These are phyloP conservation scores for Fusarium azukiicola DNA, from an alignment of 2,329 filamentous ascomycete genomes.

Conservation along the genomic window DNA sequence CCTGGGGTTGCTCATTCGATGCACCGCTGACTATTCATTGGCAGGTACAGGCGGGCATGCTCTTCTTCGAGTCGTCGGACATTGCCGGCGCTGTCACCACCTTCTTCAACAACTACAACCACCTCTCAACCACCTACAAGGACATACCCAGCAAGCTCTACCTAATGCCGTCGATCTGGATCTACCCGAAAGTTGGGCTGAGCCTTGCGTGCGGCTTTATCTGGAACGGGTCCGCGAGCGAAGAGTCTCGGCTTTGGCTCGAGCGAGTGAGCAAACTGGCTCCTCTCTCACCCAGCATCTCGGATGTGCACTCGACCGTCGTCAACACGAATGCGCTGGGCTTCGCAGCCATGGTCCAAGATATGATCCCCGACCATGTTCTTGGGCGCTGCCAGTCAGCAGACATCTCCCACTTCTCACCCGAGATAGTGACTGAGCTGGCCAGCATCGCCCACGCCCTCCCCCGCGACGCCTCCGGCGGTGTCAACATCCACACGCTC, in stretches of 20 bases:
- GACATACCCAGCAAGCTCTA: slow-evolving; percentile 18
- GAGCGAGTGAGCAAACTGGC: slow-evolving; percentile 17
- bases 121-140: background rate
- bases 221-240: slow-evolving; percentile 25
- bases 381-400: slow-evolving; percentile 20
- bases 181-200: slow-evolving; percentile 10
- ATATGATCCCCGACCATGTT: slow-evolving; percentile 25
- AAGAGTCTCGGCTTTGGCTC: slow-evolving; percentile 26
- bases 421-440: slow-evolving; percentile 14
- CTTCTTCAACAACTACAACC: slow-evolving; percentile 31
- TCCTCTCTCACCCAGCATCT: slow-evolving; percentile 11
- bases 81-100: slow-evolving; percentile 5
- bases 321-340: slow-evolving; percentile 20
- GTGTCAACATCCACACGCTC: slow-evolving; percentile 25
- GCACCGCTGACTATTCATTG: background rate
- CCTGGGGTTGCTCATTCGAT: background rate
- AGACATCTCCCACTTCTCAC: slow-evolving; percentile 18
- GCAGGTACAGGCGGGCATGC: slow-evolving; percentile 31
- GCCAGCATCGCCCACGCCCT: slow-evolving; percentile 22
- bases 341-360: slow-evolving; percentile 22
- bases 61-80: slow-evolving; percentile 29
- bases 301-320: slow-evolving; percentile 15
- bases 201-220: slow-evolving; percentile 24
- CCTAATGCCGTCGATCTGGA: slow-evolving; percentile 24
- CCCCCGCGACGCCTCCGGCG: slow-evolving; percentile 12